Conservation (phyloP, 2,329 filamentous ascomycete species). For the Alternaria infectoria region DNA sequence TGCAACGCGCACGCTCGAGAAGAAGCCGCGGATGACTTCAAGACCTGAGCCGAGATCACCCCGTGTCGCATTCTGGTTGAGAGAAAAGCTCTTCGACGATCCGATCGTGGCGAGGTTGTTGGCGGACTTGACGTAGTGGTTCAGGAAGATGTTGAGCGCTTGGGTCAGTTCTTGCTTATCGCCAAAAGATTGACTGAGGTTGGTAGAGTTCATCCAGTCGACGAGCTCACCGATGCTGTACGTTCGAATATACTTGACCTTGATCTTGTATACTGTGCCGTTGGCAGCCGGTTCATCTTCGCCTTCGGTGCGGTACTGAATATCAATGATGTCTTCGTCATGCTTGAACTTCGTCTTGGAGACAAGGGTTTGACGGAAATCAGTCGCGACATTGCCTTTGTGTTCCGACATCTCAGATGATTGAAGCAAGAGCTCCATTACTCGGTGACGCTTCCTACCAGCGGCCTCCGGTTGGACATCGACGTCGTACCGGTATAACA, state of each 20-base stretch:
- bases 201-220: constrained; percentile 54
- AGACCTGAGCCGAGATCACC: constrained; percentile 58
- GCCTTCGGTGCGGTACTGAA: constrained; percentile 27
- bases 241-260: constrained; percentile 20
- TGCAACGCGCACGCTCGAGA: constrained; percentile 63
- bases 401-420: constrained; percentile 4
- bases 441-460: constrained; percentile 17
- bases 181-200: constrained; percentile 44
- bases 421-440: constrained; percentile 26
- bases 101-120: constrained; percentile 54
- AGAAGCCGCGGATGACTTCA: constrained; percentile 65
- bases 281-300: constrained; percentile 21
- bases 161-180: constrained; percentile 59
- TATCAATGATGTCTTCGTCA: constrained; percentile 14
- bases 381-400: constrained; percentile 22
- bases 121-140: constrained; percentile 54
- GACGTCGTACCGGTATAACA: constrained; percentile 22
- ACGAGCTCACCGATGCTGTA: constrained; percentile 47
- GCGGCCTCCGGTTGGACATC: constrained; percentile 11
- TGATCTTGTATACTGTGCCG: constrained; percentile 19
- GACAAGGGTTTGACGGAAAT: constrained; percentile 31
- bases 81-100: constrained; percentile 51
- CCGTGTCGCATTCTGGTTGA: constrained; percentile 46
- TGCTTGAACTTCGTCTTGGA: constrained; percentile 25
- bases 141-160: constrained; percentile 64